Evolutionary conservation across 2,329 filamentous ascomycete genomes (phyloP), one percentile per base, ranked within the genome.

Genomic region (Verticillium alfalfae): DNA sequence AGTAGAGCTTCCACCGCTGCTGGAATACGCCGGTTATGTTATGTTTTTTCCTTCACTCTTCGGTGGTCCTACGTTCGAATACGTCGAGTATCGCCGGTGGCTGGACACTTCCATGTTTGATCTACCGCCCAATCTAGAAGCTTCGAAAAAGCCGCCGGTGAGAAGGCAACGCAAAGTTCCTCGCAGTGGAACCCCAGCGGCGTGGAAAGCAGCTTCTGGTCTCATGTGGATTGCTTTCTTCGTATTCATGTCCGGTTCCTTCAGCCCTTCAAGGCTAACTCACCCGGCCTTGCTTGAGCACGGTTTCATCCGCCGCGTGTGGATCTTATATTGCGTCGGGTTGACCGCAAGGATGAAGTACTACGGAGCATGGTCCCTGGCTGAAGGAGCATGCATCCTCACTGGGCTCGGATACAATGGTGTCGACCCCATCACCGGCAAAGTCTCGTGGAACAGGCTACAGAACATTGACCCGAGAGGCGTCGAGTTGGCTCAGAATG

Each of bases 81-180:
- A 90, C 72, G 88, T 89, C 64, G 94, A 99, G 71, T 99, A 98
- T 77, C 88, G 87, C 60, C 87, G 88, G 59, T 99, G 94, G 90
- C 88, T 99, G 66, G 92, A 96, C 69, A 96, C 92, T 2, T 90
- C 88, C 66, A 96, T 99, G 88, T 99, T 99, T 73, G 90, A 96
- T 38, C 81, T 96, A 1, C 91, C 93, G 1, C 82, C 88, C 1
- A 88, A 88, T 12, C 84, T 90, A n/a, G 93, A 97, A 68, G 92
- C 93, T 0, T 83, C 89, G 34, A 96, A 94, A 76, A 91, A 89
- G 61, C 91, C 95, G 5, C 88, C 89, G 0, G 96, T 93, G 1
- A 86, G 93, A 57, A 95, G 93, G 81, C 92, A 92, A 83, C 88
- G 93, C 69, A 93, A 89, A 77, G 97, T 98, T 62, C 95, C 95